These are phyloP conservation scores for Penicillium desertorum DNA, from an alignment of 495 filamentous ascomycete genomes.

Conservation along the genomic window DNA sequence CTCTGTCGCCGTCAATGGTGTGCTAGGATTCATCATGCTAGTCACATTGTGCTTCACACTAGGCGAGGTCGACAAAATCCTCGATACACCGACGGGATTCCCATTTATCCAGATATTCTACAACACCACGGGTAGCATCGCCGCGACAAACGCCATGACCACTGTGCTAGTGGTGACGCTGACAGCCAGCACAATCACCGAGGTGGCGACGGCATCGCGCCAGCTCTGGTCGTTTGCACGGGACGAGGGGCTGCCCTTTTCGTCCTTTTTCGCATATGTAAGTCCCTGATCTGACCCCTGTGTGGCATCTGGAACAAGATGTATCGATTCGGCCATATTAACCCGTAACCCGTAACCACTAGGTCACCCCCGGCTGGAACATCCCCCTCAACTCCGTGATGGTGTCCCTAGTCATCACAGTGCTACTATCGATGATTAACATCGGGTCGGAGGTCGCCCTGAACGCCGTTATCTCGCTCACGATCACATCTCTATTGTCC, in stretches of 20 bases:
- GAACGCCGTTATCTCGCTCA: conserved; percentile 48
- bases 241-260: conserved; percentile 57
- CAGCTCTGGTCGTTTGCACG: conserved; percentile 60
- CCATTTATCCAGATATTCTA: conserved; percentile 58
- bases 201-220: conserved; percentile 56
- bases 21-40: conserved; percentile 52
- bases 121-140: conserved; percentile 45
- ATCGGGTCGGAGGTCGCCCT: conserved; percentile 52
- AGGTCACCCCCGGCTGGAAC: conserved; percentile 51
- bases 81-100: conserved; percentile 40
- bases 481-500: conserved; percentile 40
- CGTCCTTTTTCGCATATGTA: conserved; percentile 50
- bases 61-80: conserved; percentile 48
- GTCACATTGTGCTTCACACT: conserved; percentile 55
- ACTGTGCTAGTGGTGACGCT: conserved; percentile 51
- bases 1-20: conserved; percentile 49
- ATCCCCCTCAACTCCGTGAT: conserved; percentile 55
- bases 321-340: background rate
- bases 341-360: background rate
- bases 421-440: conserved; percentile 54
- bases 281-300: conserved; percentile 5
- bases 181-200: conserved; percentile 50
- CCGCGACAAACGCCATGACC: conserved; percentile 51
- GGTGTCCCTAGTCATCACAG: conserved; percentile 44
- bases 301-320: background rate